Conservation (phyloP, 345 rosid genomes). For the Eucalyptus marginata region DNA sequence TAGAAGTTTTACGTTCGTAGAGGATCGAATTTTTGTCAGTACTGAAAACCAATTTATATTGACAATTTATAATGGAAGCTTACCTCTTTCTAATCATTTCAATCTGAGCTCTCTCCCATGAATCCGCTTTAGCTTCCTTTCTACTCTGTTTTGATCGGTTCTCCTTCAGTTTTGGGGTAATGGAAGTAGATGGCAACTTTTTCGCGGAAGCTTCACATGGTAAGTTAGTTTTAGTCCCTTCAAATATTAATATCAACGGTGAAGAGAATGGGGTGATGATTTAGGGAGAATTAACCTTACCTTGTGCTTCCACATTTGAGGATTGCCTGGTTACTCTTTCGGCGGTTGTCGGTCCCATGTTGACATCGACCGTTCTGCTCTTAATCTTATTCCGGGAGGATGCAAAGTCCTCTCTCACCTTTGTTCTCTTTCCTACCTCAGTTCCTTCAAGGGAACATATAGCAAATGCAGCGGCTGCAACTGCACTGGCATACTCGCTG, state of each 20-base stretch:
- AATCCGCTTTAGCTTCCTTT: constrained; percentile 24
- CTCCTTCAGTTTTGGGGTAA: constrained; percentile 1
- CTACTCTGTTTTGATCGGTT: background rate
- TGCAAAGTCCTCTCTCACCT: constrained; percentile 22
- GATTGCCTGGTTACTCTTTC: background rate
- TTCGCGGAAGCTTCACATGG: constrained; percentile 20
- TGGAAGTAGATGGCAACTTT: background rate
- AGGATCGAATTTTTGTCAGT: background rate
- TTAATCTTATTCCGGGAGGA: constrained; percentile 7
- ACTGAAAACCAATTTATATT: background rate
- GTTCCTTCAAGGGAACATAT: constrained; percentile 29
- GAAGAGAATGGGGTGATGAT: background rate
- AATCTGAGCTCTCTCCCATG: constrained; percentile 59
- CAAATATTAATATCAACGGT: background rate
- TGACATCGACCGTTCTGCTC: background rate
- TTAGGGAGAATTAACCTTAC: background rate
- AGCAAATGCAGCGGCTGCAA: constrained; percentile 50
- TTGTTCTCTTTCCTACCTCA: constrained; percentile 4
- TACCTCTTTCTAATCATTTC: constrained; percentile 42
- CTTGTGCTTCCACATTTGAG: constrained; percentile 8
- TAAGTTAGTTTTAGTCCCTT: background rate
- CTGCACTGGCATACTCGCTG: constrained; percentile 35
- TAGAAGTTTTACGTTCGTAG: background rate
- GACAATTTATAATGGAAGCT: background rate
- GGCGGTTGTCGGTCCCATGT: background rate